Evolutionary conservation across 139 green algal genomes (phyloP).

Genomic region (Choricystis sp.): DNA sequence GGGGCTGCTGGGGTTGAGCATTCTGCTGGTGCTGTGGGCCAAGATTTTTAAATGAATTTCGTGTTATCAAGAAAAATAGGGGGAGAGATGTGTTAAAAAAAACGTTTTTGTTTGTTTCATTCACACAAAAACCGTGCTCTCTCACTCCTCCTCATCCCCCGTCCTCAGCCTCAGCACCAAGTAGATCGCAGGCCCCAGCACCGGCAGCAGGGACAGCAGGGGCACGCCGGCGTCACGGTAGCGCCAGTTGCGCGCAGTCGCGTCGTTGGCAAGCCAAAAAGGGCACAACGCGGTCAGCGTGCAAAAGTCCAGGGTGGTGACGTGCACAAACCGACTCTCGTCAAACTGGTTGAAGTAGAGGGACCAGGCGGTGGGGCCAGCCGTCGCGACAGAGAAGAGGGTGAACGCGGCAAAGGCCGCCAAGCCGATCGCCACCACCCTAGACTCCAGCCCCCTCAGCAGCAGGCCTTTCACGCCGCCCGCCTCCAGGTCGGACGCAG

Average conservation of each 20-base stretch:
- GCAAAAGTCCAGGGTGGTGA: conserved; percentile 60
- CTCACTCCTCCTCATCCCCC: conserved; percentile 14
- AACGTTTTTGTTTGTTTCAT: too few relatives aligned
- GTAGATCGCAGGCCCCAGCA: conserved; percentile 52
- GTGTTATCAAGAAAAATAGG: too few relatives aligned
- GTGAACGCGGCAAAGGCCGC: conserved; percentile 17
- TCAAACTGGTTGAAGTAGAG: conserved; percentile 53
- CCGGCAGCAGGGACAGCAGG: conserved; percentile 40
- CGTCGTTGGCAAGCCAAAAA: conserved; percentile 76
- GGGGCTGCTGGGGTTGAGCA: conserved; percentile 22
- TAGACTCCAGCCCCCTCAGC: conserved; percentile 26
- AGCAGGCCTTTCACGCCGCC: conserved; percentile 29
- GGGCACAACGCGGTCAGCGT: conserved; percentile 44
- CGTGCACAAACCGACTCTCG: conserved; percentile 57
- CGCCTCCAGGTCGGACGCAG: conserved; percentile 36
- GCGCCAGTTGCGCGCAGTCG: conserved; percentile 47
- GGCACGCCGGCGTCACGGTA: conserved; percentile 28
- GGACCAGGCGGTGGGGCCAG: conserved; percentile 26
- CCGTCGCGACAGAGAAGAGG: conserved; percentile 11
- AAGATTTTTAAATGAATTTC: conserved; percentile 15
- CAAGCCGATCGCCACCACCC: conserved; percentile 21
- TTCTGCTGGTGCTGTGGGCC: conserved; percentile 32
- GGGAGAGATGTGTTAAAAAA: too few relatives aligned
- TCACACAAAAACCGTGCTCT: too few relatives aligned
- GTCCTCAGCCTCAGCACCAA: conserved; percentile 47